A percentile compares a stretch with the other conserved stretches of the same genome.
Evolutionary conservation across 176 grass and related monocot genomes (phyloP).

Genomic region (Zoysia japonica): DNA sequence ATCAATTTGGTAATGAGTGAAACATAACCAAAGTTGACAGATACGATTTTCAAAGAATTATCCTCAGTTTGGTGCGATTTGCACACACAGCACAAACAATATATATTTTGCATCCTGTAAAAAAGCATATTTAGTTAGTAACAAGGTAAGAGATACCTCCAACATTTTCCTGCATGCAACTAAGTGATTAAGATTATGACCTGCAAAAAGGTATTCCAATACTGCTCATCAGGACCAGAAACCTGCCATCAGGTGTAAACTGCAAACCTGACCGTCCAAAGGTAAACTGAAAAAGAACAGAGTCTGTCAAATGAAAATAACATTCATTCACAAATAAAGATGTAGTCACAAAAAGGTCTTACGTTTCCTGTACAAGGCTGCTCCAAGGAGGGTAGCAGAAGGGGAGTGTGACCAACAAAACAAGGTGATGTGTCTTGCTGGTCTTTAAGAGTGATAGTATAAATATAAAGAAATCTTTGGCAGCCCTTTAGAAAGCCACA

Average conservation of each 20-base stretch:
- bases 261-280: conserved; percentile 69
- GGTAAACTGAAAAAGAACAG: conserved; percentile 51
- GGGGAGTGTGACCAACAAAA: conserved; percentile 75
- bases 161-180: conserved; percentile 26
- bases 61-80: conserved; percentile 49
- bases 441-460: conserved; percentile 43
- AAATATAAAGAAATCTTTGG: conserved; percentile 69
- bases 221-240: conserved; percentile 62
- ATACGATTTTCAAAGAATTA: conserved; percentile 69
- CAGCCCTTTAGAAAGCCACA: conserved; percentile 60
- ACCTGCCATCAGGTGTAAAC: conserved; percentile 65
- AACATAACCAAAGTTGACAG: conserved; percentile 71
- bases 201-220: conserved; percentile 80
- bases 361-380: conserved; percentile 57
- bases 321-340: conserved; percentile 5
- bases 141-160: neutral
- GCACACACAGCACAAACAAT: conserved; percentile 71
- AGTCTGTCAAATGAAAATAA: conserved; percentile 10
- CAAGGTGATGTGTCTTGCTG: conserved; percentile 46
- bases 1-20: conserved; percentile 63
- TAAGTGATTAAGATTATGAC: conserved; percentile 51
- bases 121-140: conserved; percentile 44
- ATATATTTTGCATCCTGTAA: conserved; percentile 54
- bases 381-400: conserved; percentile 57
- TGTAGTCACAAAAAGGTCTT: conserved; percentile 37